Evolutionary conservation across 192 early-diverging fungal genomes (phyloP), one percentile per base, ranked within the genome.

Genomic region (Podila epigama): DNA sequence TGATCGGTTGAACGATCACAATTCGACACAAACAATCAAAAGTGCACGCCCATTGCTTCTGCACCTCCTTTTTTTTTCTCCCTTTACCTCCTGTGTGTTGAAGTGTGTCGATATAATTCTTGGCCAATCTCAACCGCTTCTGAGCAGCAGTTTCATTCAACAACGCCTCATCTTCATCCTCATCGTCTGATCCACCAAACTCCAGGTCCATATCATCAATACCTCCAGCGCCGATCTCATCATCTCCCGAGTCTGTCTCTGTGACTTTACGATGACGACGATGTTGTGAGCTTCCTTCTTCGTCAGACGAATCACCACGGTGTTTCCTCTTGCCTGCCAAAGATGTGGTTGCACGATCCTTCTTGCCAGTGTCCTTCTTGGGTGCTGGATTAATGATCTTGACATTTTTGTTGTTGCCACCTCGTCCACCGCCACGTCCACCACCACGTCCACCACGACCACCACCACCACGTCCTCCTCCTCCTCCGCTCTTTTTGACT

Each of bases 101-200:
- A 37, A 98, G 87, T 57, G 89, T 92, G 50, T 86, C 83, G 29
- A 99, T 84, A 75, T 99, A 99, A 40, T 87, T 83, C 84, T 98
- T 98, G 37, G 98, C 96, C 58, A 99, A 82, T 32, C 98, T 85
- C 63, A 97, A 81, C 16, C 97, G 89, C 70, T 98, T 98, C 69
- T 96, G 93, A 0, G 97, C 94, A 1, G 97, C 88, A 1, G 96
- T 95, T 78, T 99, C 98, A 53, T 79, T 75, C 25, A 85, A 68
- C 54, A 89, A 85, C 57, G 85, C 89, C 42, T 93, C 89, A 31
- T 86, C 87, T 4, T 89, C 91, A 10, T 85, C 87, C 9, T 89
- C 90, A 34, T 84, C 81, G 8, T 60, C 79, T 18, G 65, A 70
- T 4, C 72, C 71, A 33, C 81, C 75, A 18, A 51, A 79, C 55